phyloP scores from a whole-genome alignment of 208 protist genomes.

The Leishmania mexicana region DNA sequence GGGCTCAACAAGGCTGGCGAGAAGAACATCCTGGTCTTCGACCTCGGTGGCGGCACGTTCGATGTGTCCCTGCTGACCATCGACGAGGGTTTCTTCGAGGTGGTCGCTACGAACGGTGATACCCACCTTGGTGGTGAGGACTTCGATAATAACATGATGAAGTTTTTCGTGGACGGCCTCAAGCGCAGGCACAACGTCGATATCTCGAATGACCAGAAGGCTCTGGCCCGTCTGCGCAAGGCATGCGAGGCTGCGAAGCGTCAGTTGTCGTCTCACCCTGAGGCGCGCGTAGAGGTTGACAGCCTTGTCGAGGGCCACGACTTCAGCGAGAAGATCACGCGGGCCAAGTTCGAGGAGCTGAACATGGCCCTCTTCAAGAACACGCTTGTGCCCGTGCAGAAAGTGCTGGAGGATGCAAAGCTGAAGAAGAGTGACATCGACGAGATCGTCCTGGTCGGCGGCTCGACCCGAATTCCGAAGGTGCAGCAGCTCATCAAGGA shows the following conservation, averaged over 20 bases:
- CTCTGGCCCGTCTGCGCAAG: conserved; percentile 80
- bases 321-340: conserved; percentile 97
- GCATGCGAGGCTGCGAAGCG: conserved; percentile 97
- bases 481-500: conserved; percentile 96
- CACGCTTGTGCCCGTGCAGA: conserved; percentile 81
- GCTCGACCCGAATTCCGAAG: conserved; percentile 98
- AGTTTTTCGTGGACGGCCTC: conserved; percentile 97
- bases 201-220: conserved; percentile 65
- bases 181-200: conserved; percentile 83
- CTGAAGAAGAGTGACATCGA: conserved; percentile 89
- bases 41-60: conserved; percentile 98
- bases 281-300: conserved; percentile 97
- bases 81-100: conserved; percentile 99
- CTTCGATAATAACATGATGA: conserved; percentile 98
- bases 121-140: conserved; percentile 99
- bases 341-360: conserved; percentile 98
- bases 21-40: conserved; percentile 97
- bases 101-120: conserved; percentile 99
- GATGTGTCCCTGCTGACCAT: conserved; percentile 99
- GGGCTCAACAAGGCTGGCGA: conserved; percentile 96
- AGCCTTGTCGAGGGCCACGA: conserved; percentile 97
- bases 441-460: conserved; percentile 96
- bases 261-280: conserved; percentile 94
- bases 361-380: conserved; percentile 87
- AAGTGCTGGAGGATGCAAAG: conserved; percentile 89